Evolutionary conservation across 805 yeast genomes (phyloP).

Genomic region (Pichia thaimueangensis): DNA sequence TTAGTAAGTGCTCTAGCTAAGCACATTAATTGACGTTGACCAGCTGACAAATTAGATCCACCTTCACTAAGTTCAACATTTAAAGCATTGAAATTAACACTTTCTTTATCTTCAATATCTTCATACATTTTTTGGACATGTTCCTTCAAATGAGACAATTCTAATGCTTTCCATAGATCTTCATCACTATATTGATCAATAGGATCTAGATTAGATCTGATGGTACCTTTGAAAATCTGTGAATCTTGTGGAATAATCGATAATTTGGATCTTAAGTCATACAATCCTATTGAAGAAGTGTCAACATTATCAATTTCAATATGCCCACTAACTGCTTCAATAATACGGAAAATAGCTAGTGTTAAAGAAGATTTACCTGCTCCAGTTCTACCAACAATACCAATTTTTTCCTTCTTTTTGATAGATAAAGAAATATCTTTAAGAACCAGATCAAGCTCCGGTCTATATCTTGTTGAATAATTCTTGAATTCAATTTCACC

Average conservation of each 20-base stretch:
- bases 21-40: slow-evolving; percentile 84
- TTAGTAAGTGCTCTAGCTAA: slow-evolving; percentile 71
- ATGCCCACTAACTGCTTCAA: slow-evolving; percentile 60
- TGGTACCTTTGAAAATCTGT: slow-evolving; percentile 82
- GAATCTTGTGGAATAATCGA: slow-evolving; percentile 94
- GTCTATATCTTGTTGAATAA: slow-evolving; percentile 81
- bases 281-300: slow-evolving; percentile 63
- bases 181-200: slow-evolving; percentile 59
- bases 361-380: slow-evolving; percentile 91
- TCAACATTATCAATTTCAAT: slow-evolving; percentile 67
- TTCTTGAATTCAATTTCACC: slow-evolving; percentile 64
- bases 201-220: slow-evolving; percentile 86
- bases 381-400: slow-evolving; percentile 96
- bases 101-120: slow-evolving; percentile 37
- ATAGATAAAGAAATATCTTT: slow-evolving; percentile 59
- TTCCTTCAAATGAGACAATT: slow-evolving; percentile 66
- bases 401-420: slow-evolving; percentile 75
- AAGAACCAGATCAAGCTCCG: slow-evolving; percentile 72
- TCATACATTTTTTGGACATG: slow-evolving; percentile 52
- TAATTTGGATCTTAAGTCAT: slow-evolving; percentile 67
- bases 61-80: slow-evolving; percentile 27
- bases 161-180: slow-evolving; percentile 77
- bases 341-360: slow-evolving; percentile 75
- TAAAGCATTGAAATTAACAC: slow-evolving; percentile 25
- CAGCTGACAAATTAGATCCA: slow-evolving; percentile 70